Evolutionary conservation across 139 green algal genomes (phyloP).

Genomic region (Chlamydomonas sp.): DNA sequence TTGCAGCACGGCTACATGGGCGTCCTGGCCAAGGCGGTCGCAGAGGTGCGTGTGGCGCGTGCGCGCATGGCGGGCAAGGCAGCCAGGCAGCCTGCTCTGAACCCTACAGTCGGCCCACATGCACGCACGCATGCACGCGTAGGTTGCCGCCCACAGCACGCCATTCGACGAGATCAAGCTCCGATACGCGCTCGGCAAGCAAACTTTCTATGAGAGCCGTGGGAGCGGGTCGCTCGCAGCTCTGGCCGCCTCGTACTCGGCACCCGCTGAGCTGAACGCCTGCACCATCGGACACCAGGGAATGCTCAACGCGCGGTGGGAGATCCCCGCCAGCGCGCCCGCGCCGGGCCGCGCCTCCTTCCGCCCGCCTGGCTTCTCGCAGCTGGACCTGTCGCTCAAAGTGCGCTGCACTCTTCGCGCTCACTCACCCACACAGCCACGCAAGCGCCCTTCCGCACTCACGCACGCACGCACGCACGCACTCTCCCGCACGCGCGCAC

Average conservation of each 20-base stretch:
- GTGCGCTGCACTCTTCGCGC: no score
- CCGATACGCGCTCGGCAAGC: neutral
- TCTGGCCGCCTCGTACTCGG: neutral
- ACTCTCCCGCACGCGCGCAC: no score
- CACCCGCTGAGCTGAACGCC: neutral
- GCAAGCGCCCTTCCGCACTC: no score
- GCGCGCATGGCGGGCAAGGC: no score
- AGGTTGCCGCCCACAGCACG: neutral
- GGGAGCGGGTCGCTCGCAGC: neutral
- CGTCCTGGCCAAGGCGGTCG: no score
- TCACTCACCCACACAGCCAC: no score
- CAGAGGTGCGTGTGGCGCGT: no score
- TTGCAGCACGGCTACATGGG: no score
- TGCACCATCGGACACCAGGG: conserved; percentile 3
- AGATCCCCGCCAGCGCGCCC: neutral
- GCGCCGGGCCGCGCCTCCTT: neutral
- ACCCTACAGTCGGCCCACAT: no score
- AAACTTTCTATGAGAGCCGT: conserved; percentile 8
- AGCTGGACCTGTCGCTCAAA: neutral
- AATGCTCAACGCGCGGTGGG: neutral
- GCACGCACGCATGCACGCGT: neutral
- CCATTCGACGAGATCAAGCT: conserved; percentile 4
- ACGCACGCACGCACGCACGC: no score
- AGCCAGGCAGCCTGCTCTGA: no score
- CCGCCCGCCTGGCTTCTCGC: neutral